Conservation (phyloP, 106 monocot species). For the Acanthochlamys bracteata region DNA sequence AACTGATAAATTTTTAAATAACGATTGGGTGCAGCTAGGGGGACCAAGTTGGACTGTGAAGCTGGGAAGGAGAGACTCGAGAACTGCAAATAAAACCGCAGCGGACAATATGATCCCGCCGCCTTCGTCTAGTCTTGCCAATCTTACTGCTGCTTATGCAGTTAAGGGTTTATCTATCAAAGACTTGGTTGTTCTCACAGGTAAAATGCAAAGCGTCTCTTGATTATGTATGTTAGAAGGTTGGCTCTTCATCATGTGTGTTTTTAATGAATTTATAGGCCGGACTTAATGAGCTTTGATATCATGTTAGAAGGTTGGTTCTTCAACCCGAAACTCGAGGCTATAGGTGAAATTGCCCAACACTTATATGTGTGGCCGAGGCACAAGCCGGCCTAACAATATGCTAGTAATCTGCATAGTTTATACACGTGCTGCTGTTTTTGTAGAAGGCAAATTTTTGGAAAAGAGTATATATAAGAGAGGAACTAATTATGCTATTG, state of each 20-base stretch:
- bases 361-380: too few relatives aligned
- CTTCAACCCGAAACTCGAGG: too few relatives aligned
- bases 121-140: conserved; percentile 29
- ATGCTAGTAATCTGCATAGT: too few relatives aligned
- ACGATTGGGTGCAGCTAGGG: conserved; percentile 31
- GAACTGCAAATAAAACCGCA: conserved; percentile 37
- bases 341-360: too few relatives aligned
- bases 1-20: too few relatives aligned
- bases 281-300: too few relatives aligned
- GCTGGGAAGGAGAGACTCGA: conserved; percentile 67
- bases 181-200: conserved; percentile 54
- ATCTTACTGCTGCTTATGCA: conserved; percentile 33
- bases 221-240: too few relatives aligned
- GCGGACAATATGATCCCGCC: conserved; percentile 54
- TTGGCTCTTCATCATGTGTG: neutral
- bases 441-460: too few relatives aligned
- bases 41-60: conserved; percentile 57
- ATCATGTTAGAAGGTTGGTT: too few relatives aligned
- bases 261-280: too few relatives aligned
- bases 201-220: neutral
- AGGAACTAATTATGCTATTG: neutral
- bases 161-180: conserved; percentile 38
- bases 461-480: neutral
- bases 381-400: too few relatives aligned
- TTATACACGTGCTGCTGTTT: too few relatives aligned